Base-by-base conservation (phyloP, 2,329 filamentous ascomycete genomes). In the Exophiala calicioides region DNA sequence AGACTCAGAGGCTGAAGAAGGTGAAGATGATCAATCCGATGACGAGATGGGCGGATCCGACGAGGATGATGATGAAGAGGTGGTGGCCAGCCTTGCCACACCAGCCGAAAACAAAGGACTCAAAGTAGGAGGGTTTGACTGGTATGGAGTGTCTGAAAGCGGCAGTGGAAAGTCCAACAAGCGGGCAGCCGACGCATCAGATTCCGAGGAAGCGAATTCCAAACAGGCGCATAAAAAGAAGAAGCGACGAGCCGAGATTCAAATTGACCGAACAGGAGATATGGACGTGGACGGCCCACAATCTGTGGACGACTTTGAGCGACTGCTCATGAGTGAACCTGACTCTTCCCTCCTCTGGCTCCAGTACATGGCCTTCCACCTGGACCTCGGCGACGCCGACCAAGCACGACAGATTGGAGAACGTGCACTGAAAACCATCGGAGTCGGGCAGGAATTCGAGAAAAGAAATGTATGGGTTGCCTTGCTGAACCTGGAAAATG, bases 351-450 rank as follows among this genome's bases (percentile, higher is more conserved):
- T 85, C 52, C 79, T 97, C 20, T 98, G 93, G 93, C 88, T 96
- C 44, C 81, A 88, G 57, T 98, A 98, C 72, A 97, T 98, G 89
- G 90, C 90, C n/a, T 95, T 95, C 78, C 89, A 97, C 69, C 84
- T 96, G 67, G 86, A 95, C 64, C 80, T 95, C 41, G 88, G 88
- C 63, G 93, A 98, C 69, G 77, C 94, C 15, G 82, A 85, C 52
- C 93, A 90, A 68, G 90, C 93, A 9, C 83, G 91, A 37, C 86
- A 91, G 56, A 85, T 96, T 49, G 90, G 89, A 2, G 87, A 96
- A 69, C 86, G 93, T 52, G 93, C 93, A 13, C 80, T 97, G 55
- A 84, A 85, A 63, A 94, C 86, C 12, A 97, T 98, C 72, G 87
- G 88, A 67, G 88, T 94, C 52, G 82, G 88, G 19, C 90, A 96